phyloP scores from a whole-genome alignment of 2,329 filamentous ascomycete species.

The Penicillium crustosum region DNA sequence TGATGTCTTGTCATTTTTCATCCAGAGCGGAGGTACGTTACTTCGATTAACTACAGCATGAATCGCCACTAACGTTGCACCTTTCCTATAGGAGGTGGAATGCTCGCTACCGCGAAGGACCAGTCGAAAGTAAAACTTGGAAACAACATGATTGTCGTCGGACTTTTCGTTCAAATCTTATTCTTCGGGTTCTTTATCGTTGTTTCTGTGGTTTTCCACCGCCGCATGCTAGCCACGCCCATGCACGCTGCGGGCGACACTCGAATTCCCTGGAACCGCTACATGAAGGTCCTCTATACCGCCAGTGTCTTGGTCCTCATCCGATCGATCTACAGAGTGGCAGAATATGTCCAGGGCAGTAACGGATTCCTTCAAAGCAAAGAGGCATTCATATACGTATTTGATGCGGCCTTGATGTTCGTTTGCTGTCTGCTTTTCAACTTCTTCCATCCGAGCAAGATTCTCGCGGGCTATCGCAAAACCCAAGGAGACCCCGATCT shows the following conservation, averaged over 20 bases:
- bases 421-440: conserved; percentile 16
- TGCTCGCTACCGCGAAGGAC: conserved; percentile 16
- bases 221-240: conserved; percentile 15
- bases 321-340: conserved; percentile 20
- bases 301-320: conserved; percentile 17
- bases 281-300: conserved; percentile 17
- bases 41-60: rapidly evolving
- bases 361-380: conserved; percentile 16
- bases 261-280: conserved; percentile 13
- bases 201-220: conserved; percentile 19
- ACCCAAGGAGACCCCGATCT: conserved; percentile 3
- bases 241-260: neutral
- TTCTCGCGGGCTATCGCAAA: neutral
- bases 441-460: conserved; percentile 15
- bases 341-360: conserved; percentile 19
- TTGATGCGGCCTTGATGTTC: conserved; percentile 18
- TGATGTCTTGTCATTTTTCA: conserved; percentile 27
- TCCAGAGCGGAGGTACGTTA: conserved; percentile 25
- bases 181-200: conserved; percentile 25
- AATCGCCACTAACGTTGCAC: neutral
- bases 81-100: conserved; percentile 13
- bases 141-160: conserved; percentile 22
- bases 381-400: conserved; percentile 18
- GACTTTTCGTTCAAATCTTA: conserved; percentile 23
- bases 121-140: conserved; percentile 15